Evolutionary conservation across 1,284 basidiomycete species (phyloP), one percentile per base, ranked within the genome.

Genomic region (Peniophora sp.): DNA sequence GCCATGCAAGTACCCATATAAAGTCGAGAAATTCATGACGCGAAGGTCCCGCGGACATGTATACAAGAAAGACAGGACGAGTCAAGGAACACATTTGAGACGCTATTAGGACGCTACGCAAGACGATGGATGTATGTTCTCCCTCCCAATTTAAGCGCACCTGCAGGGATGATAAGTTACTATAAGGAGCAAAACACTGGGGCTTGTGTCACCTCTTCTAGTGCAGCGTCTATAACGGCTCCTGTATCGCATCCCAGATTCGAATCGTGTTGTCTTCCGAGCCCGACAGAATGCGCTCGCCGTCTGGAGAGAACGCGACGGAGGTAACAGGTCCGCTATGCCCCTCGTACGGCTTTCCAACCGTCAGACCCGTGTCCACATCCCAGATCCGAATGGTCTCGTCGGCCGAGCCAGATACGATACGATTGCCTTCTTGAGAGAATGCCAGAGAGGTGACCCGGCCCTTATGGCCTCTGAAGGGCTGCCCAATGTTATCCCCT

Each of bases 321-420:
- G 44, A 45, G 9, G 6, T 9, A 8, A 45, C 44, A 3, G 5
- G 3, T 6, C 23, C 44, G n/a, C 14, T 16, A 20, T 45, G 44
- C 6, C 44, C 44, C 9, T 45, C 8, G 44, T 20, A 24, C 11
- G 44, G 44, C 20, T 22, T 24, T 22, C 20, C 44, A 9, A 25
- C 23, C 8, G 8, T 25, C 17, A 24, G 16, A 2, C 50, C 45
- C 2, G 50, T 51, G 12, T 11, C 2, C 3, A 45, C 44, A 27
- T 51, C 47, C 53, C 53, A 54, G 22, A 54, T 16, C 23, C 50
- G 50, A 23, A 54, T 50, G 16, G 53, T 51, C 1, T 22, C 36
- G 39, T 41, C 39, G 16, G n/a, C 20, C 5, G 39, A 41, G 8
- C 39, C 39, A 6, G 39, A 41, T 5, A 22, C 39, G 39, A 41